These are phyloP conservation scores for Kokia cookei DNA, from an alignment of 441 rosid species.

Conservation along the genomic window DNA sequence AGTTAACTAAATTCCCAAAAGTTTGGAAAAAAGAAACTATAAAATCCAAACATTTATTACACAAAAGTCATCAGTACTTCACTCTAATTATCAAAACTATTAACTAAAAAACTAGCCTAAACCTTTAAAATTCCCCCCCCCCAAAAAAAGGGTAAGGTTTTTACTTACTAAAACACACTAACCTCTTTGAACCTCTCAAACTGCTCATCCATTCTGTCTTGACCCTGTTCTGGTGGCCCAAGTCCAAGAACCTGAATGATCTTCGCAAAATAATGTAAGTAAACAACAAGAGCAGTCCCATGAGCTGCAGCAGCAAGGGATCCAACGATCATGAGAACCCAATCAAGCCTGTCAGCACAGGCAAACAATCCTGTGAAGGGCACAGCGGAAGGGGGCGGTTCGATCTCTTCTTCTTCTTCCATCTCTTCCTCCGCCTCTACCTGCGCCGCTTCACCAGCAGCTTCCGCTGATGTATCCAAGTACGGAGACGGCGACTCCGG, in stretches of 20 bases:
- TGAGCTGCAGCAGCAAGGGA: constrained; percentile 93
- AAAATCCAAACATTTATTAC: neutral
- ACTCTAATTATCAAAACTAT: neutral
- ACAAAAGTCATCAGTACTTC: neutral
- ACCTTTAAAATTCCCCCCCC: neutral
- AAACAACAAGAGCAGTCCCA: constrained; percentile 82
- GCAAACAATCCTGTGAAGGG: constrained; percentile 79
- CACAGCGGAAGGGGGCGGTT: constrained; percentile 92
- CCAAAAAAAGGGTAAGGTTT: neutral
- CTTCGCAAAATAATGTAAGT: constrained; percentile 92
- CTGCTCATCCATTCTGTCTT: constrained; percentile 21
- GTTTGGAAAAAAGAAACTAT: neutral
- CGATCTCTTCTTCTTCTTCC: constrained; percentile 78
- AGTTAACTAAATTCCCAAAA: neutral
- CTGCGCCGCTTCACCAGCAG: constrained; percentile 47
- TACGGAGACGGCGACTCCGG: constrained; percentile 97
- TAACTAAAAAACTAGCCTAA: neutral
- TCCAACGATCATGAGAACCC: constrained; percentile 84
- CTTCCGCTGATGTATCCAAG: constrained; percentile 61
- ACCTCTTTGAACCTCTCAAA: constrained; percentile 71
- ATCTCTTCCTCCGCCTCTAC: constrained; percentile 67
- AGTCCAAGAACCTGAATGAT: constrained; percentile 54
- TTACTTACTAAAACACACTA: constrained; percentile 10
- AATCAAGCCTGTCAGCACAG: constrained; percentile 83
- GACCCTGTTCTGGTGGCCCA: neutral